Evolutionary conservation across 441 rosid genomes (phyloP).

Genomic region (Gossypium schwendimanii): DNA sequence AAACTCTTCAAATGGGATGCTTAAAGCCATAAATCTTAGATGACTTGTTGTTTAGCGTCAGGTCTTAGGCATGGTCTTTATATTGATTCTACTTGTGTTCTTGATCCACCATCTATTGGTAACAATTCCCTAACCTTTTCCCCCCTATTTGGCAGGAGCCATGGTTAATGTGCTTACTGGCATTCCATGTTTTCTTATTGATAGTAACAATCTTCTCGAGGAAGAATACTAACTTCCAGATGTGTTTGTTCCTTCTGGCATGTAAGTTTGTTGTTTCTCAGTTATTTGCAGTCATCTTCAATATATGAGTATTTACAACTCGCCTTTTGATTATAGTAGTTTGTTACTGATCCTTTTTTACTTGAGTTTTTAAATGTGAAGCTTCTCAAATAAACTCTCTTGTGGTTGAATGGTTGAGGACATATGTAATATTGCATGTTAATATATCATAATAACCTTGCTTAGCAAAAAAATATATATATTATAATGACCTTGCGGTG

Average conservation of each 20-base stretch:
- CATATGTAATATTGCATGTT: neutral
- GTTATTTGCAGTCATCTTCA: neutral
- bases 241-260: slow-evolving; percentile 67
- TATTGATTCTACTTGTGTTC: neutral
- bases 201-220: slow-evolving; percentile 47
- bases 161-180: slow-evolving; percentile 62
- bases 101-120: neutral
- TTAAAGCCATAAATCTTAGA: neutral
- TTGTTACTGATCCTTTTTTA: neutral
- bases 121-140: neutral
- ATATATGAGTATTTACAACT: neutral
- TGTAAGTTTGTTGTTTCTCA: slow-evolving; percentile 40
- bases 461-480: neutral
- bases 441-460: neutral
- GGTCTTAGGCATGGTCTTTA: neutral
- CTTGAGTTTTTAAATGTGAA: neutral
- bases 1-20: slow-evolving; percentile 1
- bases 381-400: neutral
- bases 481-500: neutral
- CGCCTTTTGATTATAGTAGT: neutral
- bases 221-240: slow-evolving; percentile 71
- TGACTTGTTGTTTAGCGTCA: neutral
- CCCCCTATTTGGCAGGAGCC: slow-evolving; percentile 49
- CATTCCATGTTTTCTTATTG: slow-evolving; percentile 56
- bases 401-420: neutral